Conservation (phyloP, 305 asterid species). For the Solanum hybrid region DNA sequence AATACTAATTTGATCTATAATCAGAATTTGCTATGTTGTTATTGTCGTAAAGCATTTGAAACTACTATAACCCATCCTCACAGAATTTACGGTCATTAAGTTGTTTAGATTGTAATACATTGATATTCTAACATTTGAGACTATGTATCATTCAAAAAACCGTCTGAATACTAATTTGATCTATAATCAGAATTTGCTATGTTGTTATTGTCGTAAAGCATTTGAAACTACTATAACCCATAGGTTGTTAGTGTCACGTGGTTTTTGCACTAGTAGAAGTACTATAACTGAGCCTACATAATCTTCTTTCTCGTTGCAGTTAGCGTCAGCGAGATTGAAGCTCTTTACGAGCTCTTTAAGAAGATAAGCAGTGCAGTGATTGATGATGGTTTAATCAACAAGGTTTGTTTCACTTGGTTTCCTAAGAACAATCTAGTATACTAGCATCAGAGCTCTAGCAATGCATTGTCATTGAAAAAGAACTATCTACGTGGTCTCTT, state of each 20-base stretch:
- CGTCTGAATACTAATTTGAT: neutral
- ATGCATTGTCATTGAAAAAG: neutral
- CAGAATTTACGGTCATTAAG: neutral
- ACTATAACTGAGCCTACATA: neutral
- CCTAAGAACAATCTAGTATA: neutral
- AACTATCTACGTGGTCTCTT: neutral
- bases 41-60: neutral
- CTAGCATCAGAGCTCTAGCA: neutral
- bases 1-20: neutral
- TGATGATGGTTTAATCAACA: conserved; percentile 95
- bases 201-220: neutral
- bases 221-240: neutral
- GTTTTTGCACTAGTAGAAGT: neutral
- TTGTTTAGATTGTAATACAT: neutral
- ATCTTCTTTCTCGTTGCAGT: conserved; percentile 38
- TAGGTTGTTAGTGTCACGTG: neutral
- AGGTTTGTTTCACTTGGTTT: conserved; percentile 33
- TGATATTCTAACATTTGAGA: neutral
- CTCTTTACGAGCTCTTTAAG: conserved; percentile 90
- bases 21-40: neutral
- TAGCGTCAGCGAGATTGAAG: conserved; percentile 97
- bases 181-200: neutral
- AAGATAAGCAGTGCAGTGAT: conserved; percentile 99
- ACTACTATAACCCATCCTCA: neutral
- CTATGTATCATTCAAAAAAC: neutral